Evolutionary conservation across 768 basidiomycete genomes (phyloP).

Genomic region (Suillus cothurnatus): DNA sequence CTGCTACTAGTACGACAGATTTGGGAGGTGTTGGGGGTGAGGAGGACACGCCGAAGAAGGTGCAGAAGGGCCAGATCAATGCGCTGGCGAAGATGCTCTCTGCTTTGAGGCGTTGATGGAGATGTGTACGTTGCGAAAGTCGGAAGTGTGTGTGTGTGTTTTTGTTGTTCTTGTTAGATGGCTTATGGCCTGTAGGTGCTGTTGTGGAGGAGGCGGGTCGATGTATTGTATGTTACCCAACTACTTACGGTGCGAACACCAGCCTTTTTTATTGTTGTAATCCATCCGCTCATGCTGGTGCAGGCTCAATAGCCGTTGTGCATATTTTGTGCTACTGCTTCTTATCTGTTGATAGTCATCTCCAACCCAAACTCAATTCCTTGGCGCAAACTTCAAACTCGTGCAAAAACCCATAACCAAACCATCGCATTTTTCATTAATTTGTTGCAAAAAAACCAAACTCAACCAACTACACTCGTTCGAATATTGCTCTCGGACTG

Average conservation of each 20-base stretch:
- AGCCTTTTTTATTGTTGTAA: conserved; percentile 24
- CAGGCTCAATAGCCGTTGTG: neutral
- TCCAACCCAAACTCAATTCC: neutral
- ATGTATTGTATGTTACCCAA: conserved; percentile 58
- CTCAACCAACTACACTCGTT: neutral
- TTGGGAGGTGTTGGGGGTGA: conserved; percentile 48
- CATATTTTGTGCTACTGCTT: neutral
- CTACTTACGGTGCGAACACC: conserved; percentile 43
- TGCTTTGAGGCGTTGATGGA: conserved; percentile 63
- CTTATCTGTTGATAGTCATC: neutral
- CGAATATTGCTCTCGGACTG: neutral
- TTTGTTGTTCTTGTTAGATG: conserved; percentile 4
- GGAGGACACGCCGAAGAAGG: conserved; percentile 65
- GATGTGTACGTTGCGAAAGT: conserved; percentile 7
- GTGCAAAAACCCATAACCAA: neutral
- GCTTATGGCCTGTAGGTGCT: conserved; percentile 18
- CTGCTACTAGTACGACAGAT: conserved; percentile 76
- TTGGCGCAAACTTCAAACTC: neutral
- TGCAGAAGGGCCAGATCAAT: conserved; percentile 88
- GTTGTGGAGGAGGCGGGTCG: conserved; percentile 34
- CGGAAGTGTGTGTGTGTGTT: conserved; percentile 12
- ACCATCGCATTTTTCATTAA: conserved; percentile 5
- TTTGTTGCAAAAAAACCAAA: neutral
- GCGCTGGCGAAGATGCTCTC: conserved; percentile 91
- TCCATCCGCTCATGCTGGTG: conserved; percentile 24